Percentiles rank a stretch among this genome's conserved stretches.
Evolutionary conservation across 2,329 filamentous ascomycete genomes (phyloP).

Genomic region (Lasiodiplodia gonubiensis): DNA sequence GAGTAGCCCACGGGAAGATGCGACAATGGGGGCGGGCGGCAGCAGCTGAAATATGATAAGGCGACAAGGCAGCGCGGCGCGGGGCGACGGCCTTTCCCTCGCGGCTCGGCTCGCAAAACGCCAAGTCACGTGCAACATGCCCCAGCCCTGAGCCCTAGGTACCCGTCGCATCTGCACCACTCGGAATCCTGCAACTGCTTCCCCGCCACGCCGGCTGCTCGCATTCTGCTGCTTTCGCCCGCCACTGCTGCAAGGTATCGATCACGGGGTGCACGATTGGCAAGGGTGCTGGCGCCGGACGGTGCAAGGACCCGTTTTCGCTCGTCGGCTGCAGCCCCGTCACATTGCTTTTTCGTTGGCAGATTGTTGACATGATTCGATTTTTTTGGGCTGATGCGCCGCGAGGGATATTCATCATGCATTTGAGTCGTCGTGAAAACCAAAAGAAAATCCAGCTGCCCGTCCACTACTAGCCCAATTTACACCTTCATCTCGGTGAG

Average conservation of each 20-base stretch:
- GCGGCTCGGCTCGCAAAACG: constrained; percentile 21
- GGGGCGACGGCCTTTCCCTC: not conserved
- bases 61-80: not conserved
- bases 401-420: constrained; percentile 44
- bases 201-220: not conserved
- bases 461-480: constrained; percentile 30
- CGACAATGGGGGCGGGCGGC: not conserved
- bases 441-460: constrained; percentile 37
- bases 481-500: constrained; percentile 91
- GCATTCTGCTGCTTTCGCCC: not conserved
- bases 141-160: not conserved
- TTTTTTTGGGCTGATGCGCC: constrained; percentile 41
- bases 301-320: constrained; percentile 11
- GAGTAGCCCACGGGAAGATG: not conserved
- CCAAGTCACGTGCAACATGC: not conserved
- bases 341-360: constrained; percentile 4
- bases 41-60: constrained; percentile 16
- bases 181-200: not conserved
- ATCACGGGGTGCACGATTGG: not conserved
- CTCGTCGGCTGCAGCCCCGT: not conserved
- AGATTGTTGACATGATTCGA: constrained; percentile 28
- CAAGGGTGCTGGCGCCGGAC: not conserved
- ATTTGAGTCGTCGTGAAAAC: constrained; percentile 46
- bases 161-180: not conserved
- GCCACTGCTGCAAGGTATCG: not conserved